Percentiles rank a stretch among this genome's conserved stretches.
Evolutionary conservation across 805 yeast genomes (phyloP).

Genomic region (Allodekkera sacchari): DNA sequence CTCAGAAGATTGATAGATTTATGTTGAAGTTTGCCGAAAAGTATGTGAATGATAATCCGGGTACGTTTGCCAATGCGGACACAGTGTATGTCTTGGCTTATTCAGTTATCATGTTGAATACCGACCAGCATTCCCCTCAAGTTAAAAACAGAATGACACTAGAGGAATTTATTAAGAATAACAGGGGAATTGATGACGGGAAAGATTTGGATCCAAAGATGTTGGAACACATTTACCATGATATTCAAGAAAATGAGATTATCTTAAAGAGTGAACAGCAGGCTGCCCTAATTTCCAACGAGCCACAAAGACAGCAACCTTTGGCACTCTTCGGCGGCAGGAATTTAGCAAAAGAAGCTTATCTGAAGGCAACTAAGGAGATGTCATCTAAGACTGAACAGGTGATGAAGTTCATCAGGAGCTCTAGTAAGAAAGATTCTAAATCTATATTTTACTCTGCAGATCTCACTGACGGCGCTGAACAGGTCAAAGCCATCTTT

Average conservation of each 20-base stretch:
- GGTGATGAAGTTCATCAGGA: conserved; percentile 60
- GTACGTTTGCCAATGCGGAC: conserved; percentile 84
- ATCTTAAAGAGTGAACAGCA: conserved; percentile 90
- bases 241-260: conserved; percentile 78
- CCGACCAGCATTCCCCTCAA: conserved; percentile 87
- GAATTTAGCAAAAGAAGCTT: conserved; percentile 70
- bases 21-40: conserved; percentile 96
- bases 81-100: conserved; percentile 89
- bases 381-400: conserved; percentile 85
- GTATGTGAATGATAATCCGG: conserved; percentile 81
- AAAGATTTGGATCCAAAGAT: conserved; percentile 71
- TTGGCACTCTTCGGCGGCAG: conserved; percentile 54
- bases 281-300: conserved; percentile 72
- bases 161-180: conserved; percentile 80
- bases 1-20: conserved; percentile 93
- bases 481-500: conserved; percentile 88
- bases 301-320: conserved; percentile 21
- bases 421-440: conserved; percentile 33
- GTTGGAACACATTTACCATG: conserved; percentile 61
- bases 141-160: conserved; percentile 81
- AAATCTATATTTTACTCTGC: conserved; percentile 65
- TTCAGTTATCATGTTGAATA: conserved; percentile 86
- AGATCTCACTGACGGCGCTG: conserved; percentile 50
- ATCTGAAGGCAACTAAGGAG: conserved; percentile 85
- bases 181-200: conserved; percentile 89